Percentiles rank a stretch among this genome's conserved stretches.
phyloP scores from a whole-genome alignment of 176 grass and related monocot species.

The Oryza nivara region DNA sequence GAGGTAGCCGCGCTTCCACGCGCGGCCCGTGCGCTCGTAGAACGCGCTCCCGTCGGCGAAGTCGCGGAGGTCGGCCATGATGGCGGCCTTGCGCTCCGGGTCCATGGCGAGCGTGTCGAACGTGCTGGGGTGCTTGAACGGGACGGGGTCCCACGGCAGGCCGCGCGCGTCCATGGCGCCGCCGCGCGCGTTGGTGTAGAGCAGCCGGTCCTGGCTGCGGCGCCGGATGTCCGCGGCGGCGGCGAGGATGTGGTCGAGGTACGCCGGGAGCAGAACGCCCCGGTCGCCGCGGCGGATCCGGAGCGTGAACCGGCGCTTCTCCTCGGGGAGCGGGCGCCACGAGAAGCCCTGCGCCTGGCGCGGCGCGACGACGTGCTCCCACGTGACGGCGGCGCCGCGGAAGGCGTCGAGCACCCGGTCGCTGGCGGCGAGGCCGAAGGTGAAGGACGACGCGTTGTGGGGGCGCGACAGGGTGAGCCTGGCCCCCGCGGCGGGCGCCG shows the following conservation, averaged over 20 bases:
- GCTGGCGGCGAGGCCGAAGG: conserved; percentile 83
- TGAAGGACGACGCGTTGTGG: conserved; percentile 82
- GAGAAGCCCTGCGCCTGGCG: conserved; percentile 65
- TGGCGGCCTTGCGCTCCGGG: conserved; percentile 52
- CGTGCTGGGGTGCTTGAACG: conserved; percentile 92
- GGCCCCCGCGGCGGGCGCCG: conserved; percentile 49
- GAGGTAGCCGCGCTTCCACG: conserved; percentile 83
- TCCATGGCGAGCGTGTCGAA: conserved; percentile 97
- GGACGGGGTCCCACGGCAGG: conserved; percentile 75
- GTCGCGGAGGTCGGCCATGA: conserved; percentile 75
- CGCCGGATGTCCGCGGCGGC: conserved; percentile 61
- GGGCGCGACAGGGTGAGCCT: conserved; percentile 75
- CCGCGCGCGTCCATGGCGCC: conserved; percentile 67
- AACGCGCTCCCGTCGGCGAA: conserved; percentile 63
- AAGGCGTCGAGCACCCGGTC: conserved; percentile 75
- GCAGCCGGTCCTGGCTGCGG: conserved; percentile 74
- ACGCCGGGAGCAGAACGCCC: conserved; percentile 57
- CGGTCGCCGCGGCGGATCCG: conserved; percentile 75
- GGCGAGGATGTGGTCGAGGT: conserved; percentile 86
- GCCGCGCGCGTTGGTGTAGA: conserved; percentile 84
- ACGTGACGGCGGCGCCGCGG: conserved; percentile 62
- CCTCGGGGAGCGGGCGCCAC: conserved; percentile 89
- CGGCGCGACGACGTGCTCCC: conserved; percentile 92
- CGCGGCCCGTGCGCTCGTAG: conserved; percentile 78
- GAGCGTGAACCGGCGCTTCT: conserved; percentile 91